phyloP scores from a whole-genome alignment of 2,329 filamentous ascomycete genomes.

The Venturia nashicola region DNA sequence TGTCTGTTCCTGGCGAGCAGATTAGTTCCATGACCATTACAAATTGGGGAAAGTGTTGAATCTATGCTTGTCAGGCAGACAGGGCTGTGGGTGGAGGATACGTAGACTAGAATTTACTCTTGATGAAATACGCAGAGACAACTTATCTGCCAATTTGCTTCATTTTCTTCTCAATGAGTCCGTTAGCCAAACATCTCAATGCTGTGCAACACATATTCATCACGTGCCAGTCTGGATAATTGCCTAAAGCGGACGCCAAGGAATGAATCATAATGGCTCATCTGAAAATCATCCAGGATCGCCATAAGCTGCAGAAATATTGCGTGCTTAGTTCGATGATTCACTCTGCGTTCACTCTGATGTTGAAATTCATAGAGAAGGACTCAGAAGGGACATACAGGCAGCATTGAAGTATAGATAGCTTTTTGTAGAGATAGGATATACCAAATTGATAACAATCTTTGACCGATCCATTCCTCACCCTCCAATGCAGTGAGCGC shows the following conservation, averaged over 20 bases:
- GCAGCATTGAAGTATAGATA: neutral
- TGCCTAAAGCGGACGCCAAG: neutral
- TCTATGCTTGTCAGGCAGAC: neutral
- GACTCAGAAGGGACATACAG: neutral
- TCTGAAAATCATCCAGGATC: neutral
- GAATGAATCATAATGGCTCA: slow-evolving; percentile 1
- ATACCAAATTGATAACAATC: neutral
- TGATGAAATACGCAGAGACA: too few species aligned
- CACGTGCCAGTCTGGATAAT: neutral
- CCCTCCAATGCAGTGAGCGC: neutral
- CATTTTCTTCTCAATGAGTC: too few species aligned
- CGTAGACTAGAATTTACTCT: too few species aligned
- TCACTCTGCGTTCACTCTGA: neutral
- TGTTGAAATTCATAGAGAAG: neutral
- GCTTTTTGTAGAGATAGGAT: neutral
- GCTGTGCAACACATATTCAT: neutral
- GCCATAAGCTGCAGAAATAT: neutral
- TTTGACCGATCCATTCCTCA: neutral
- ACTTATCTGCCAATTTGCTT: too few species aligned
- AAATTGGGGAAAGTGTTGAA: neutral
- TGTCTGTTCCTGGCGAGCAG: neutral
- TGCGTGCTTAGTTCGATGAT: neutral
- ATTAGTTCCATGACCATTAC: neutral
- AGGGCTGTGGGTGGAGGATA: neutral
- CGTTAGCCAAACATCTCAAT: neutral